phyloP scores from a whole-genome alignment of 805 yeast genomes.

The Yarrowia sp. region DNA sequence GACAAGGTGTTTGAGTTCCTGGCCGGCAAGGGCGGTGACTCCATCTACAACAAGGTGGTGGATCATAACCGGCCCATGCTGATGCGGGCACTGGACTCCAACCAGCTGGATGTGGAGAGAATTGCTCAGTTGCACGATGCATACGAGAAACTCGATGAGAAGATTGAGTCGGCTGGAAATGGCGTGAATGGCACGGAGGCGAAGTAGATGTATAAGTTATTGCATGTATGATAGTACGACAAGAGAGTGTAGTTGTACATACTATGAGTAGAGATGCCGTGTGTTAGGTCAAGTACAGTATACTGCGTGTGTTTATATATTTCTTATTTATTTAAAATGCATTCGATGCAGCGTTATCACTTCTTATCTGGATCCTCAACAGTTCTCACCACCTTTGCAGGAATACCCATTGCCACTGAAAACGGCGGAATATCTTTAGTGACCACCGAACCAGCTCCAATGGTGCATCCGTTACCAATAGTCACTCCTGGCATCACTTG shows the following conservation, averaged over 20 bases:
- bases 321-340: too few relatives aligned
- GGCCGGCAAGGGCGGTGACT: not conserved
- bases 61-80: not conserved
- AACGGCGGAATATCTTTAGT: constrained; percentile 54
- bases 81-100: not conserved
- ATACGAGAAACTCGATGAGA: constrained; percentile 3
- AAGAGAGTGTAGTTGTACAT: not conserved
- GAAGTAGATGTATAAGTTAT: constrained; percentile 6
- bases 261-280: too few relatives aligned
- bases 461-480: constrained; percentile 58
- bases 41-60: constrained; percentile 1
- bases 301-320: too few relatives aligned
- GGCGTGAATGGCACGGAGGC: not conserved
- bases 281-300: too few relatives aligned
- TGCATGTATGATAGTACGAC: not conserved
- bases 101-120: not conserved
- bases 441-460: constrained; percentile 71
- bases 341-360: not conserved
- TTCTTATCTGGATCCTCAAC: not conserved
- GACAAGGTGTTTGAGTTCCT: not conserved
- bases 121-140: not conserved
- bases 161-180: not conserved
- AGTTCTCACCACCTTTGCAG: constrained; percentile 46
- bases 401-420: constrained; percentile 62
- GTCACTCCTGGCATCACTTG: constrained; percentile 63